phyloP scores from a whole-genome alignment of 495 filamentous ascomycete species.

The Penicillium coprophilum region DNA sequence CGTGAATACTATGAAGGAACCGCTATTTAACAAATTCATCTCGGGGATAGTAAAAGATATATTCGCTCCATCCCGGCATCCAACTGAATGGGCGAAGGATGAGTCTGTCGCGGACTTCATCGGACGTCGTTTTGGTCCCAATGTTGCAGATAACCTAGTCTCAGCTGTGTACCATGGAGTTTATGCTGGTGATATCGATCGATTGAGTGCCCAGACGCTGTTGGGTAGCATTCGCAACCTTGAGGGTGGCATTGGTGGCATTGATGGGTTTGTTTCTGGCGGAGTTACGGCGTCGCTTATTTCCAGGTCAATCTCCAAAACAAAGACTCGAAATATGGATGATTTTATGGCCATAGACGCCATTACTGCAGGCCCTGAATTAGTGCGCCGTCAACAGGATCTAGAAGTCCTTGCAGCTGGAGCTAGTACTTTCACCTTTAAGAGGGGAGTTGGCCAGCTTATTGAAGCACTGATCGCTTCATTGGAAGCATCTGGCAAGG shows the following conservation, averaged over 20 bases:
- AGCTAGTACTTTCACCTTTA: conserved; percentile 55
- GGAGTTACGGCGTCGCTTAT: conserved; percentile 26
- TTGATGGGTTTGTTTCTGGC: conserved; percentile 10
- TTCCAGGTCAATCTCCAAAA: conserved; percentile 6
- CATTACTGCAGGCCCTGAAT: conserved; percentile 7
- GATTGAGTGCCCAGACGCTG: conserved; percentile 68
- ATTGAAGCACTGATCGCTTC: conserved; percentile 27
- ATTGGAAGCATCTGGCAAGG: conserved; percentile 33
- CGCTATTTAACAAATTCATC: conserved; percentile 57
- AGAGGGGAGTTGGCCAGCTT: conserved; percentile 37
- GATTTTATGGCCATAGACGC: conserved; percentile 28
- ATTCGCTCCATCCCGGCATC: conserved; percentile 26
- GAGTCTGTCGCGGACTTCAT: conserved; percentile 74
- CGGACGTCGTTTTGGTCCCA: conserved; percentile 51
- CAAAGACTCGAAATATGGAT: conserved; percentile 25
- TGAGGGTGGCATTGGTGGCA: conserved; percentile 38
- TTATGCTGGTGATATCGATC: conserved; percentile 86
- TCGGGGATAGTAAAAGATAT: conserved; percentile 43
- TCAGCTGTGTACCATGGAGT: conserved; percentile 87
- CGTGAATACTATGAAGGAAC: conserved; percentile 54
- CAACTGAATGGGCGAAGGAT: conserved; percentile 45
- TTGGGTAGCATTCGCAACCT: conserved; percentile 52
- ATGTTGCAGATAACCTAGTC: conserved; percentile 69
- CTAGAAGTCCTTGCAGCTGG: conserved; percentile 18
- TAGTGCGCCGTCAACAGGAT: conserved; percentile 12